A percentile compares a stretch with the other conserved stretches of the same genome.
Conservation (phyloP, 345 rosid species). For the Dovyalis caffra region DNA sequence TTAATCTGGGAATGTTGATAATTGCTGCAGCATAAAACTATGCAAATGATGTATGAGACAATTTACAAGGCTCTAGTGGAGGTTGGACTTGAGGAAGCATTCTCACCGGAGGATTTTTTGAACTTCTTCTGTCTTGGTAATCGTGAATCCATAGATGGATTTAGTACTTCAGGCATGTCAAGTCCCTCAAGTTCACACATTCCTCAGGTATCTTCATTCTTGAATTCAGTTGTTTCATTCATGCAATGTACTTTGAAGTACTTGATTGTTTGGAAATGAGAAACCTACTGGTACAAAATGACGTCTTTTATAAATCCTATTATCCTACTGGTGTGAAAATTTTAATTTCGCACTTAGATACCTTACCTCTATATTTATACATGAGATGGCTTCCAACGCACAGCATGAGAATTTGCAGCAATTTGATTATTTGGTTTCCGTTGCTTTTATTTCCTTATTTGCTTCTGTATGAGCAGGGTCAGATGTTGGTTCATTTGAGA, state of each 20-base stretch:
- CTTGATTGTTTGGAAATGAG: background rate
- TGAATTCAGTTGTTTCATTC: background rate
- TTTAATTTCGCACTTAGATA: background rate
- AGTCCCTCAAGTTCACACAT: constrained; percentile 47
- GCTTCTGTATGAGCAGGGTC: background rate
- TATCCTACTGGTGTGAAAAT: background rate
- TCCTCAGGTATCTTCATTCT: constrained; percentile 58
- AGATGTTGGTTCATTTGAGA: background rate
- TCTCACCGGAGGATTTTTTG: constrained; percentile 75
- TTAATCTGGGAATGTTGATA: constrained; percentile 7
- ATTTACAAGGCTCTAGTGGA: constrained; percentile 81
- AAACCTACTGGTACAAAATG: background rate
- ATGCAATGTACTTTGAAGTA: background rate
- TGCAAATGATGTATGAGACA: constrained; percentile 98
- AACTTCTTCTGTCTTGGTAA: constrained; percentile 98
- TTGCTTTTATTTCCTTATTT: background rate
- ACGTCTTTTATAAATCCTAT: background rate
- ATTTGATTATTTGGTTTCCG: background rate
- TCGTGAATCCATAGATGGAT: constrained; percentile 48
- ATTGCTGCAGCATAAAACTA: constrained; percentile 78
- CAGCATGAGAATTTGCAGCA: background rate
- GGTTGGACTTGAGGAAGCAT: constrained; percentile 67
- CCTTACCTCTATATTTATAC: background rate
- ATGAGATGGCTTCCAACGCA: background rate
- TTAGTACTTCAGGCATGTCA: constrained; percentile 14